Conservation (phyloP, 805 yeast species). For the Metschnikowia henanensis region DNA sequence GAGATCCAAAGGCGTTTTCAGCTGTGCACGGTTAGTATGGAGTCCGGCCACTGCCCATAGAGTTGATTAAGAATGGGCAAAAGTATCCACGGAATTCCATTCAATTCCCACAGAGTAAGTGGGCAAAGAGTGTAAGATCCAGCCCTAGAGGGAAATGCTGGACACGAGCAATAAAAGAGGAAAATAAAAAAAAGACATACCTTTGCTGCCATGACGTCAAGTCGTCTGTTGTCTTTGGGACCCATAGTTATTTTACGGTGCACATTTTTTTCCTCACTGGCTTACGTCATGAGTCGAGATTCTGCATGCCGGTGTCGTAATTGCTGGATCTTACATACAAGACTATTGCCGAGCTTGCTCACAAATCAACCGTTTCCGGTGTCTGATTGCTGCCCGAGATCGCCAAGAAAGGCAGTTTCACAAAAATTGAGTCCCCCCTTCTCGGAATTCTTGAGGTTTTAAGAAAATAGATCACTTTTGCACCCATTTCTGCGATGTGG, state of each 20-base stretch:
- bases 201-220: slow-evolving; percentile 21
- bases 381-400: too few relatives aligned
- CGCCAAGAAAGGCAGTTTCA: too few relatives aligned
- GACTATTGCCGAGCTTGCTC: slow-evolving; percentile 3
- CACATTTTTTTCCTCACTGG: slow-evolving; percentile 10
- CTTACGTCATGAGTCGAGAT: slow-evolving; percentile 14
- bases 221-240: not conserved
- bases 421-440: too few relatives aligned
- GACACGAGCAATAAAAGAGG: not conserved
- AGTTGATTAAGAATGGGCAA: too few relatives aligned
- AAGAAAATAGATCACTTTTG: too few relatives aligned
- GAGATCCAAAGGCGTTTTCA: slow-evolving; percentile 58
- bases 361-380: not conserved
- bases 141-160: too few relatives aligned
- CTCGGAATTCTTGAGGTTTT: too few relatives aligned
- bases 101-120: too few relatives aligned
- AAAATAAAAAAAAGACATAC: slow-evolving; percentile 17
- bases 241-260: not conserved
- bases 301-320: slow-evolving; percentile 11
- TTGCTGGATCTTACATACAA: slow-evolving; percentile 12
- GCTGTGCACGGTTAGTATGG: slow-evolving; percentile 23
- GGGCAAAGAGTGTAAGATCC: too few relatives aligned
- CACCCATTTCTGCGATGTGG: too few relatives aligned
- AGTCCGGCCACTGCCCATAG: too few relatives aligned
- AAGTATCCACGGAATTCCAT: too few relatives aligned